phyloP scores from a whole-genome alignment of 2,329 filamentous ascomycete species.

The Aspergillus quadricinctus region DNA sequence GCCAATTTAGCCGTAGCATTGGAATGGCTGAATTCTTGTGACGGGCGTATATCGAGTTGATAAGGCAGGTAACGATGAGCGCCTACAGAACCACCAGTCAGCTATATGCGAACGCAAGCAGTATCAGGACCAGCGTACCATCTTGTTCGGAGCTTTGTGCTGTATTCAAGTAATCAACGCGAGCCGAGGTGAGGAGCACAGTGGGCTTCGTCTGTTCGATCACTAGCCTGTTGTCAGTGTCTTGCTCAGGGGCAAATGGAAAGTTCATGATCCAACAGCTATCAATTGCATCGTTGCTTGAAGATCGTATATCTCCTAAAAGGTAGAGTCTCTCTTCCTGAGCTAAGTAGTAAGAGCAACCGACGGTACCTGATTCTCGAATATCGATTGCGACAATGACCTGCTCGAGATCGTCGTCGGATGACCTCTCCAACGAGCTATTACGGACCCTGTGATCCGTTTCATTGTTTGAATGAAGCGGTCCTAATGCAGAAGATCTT shows the following conservation, averaged over 20 bases:
- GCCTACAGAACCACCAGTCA: conserved; percentile 24
- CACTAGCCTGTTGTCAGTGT: conserved; percentile 42
- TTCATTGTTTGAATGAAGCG: conserved; percentile 6
- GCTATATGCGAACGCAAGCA: background rate
- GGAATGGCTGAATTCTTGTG: conserved; percentile 68
- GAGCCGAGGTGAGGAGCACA: conserved; percentile 53
- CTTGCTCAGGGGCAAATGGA: conserved; percentile 15
- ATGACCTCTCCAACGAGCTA: conserved; percentile 30
- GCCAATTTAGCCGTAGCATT: conserved; percentile 63
- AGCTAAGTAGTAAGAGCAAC: conserved; percentile 78
- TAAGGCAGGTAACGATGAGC: conserved; percentile 54
- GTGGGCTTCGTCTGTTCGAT: conserved; percentile 60
- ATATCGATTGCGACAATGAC: conserved; percentile 77
- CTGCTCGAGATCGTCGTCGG: conserved; percentile 57
- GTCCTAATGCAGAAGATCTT: conserved; percentile 4
- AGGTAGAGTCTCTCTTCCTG: conserved; percentile 66
- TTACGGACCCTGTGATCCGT: conserved; percentile 9
- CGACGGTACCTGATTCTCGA: conserved; percentile 64
- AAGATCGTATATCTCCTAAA: conserved; percentile 69
- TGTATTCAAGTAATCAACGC: conserved; percentile 45
- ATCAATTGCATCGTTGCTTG: conserved; percentile 65
- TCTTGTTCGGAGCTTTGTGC: conserved; percentile 42
- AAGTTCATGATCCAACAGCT: conserved; percentile 37
- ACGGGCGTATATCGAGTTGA: conserved; percentile 63
- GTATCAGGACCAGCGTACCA: conserved; percentile 7